phyloP scores from a whole-genome alignment of 2,329 filamentous ascomycete species.

The Beauveria caledonica region DNA sequence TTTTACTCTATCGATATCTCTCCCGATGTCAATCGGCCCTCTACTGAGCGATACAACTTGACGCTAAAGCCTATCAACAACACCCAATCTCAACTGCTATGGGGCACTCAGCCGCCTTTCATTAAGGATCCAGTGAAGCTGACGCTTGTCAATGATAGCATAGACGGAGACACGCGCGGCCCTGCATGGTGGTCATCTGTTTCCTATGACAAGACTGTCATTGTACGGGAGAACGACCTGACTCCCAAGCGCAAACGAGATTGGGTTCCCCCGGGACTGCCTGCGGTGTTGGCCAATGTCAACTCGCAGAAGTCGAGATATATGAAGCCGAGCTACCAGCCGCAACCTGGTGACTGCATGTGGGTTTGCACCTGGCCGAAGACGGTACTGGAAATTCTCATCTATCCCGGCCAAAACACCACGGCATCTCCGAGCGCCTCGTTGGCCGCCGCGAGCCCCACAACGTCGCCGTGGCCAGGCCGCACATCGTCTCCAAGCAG shows the following conservation, averaged over 20 bases:
- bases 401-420: constrained; percentile 46
- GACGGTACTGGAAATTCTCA: constrained; percentile 47
- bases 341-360: constrained; percentile 40
- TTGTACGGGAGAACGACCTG: constrained; percentile 37
- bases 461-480: constrained; percentile 12
- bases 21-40: constrained; percentile 18
- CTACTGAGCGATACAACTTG: constrained; percentile 32
- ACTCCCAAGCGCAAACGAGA: constrained; percentile 20
- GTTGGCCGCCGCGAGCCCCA: constrained; percentile 10
- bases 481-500: background rate
- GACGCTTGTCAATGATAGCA: constrained; percentile 43
- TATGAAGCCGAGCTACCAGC: constrained; percentile 19
- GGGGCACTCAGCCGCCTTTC: constrained; percentile 46
- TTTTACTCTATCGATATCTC: constrained; percentile 37
- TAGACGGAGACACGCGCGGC: constrained; percentile 35
- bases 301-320: constrained; percentile 20
- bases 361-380: constrained; percentile 54
- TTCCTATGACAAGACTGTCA: constrained; percentile 48
- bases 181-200: constrained; percentile 48
- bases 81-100: constrained; percentile 35
- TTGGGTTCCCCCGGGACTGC: constrained; percentile 14
- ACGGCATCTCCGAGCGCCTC: constrained; percentile 22
- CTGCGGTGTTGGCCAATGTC: constrained; percentile 1
- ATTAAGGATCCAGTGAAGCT: constrained; percentile 32
- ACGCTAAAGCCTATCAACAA: constrained; percentile 30